phyloP scores from a whole-genome alignment of 805 yeast species.

The Saccharomycopsis fermentans region DNA sequence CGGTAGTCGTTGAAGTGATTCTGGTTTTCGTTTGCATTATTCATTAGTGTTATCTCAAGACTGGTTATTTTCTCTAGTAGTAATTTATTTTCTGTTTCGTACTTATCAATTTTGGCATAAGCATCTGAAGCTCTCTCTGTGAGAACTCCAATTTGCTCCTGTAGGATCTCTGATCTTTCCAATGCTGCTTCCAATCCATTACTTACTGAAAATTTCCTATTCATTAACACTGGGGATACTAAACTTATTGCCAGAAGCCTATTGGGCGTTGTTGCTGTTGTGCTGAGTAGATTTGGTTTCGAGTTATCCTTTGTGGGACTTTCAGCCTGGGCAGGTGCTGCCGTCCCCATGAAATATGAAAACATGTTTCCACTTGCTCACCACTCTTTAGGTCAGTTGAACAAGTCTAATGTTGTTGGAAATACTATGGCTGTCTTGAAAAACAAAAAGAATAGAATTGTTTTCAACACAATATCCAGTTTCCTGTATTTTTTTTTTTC shows the following conservation, averaged over 20 bases:
- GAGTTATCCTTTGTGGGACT: not conserved
- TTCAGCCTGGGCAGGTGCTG: not conserved
- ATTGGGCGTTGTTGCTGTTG: not conserved
- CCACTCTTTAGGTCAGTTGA: not conserved
- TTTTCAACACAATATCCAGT: not conserved
- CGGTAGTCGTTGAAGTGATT: not conserved
- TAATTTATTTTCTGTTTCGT: constrained; percentile 11
- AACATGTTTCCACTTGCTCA: constrained; percentile 1
- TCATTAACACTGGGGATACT: not conserved
- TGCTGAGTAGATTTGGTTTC: not conserved
- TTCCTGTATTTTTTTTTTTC: too few species aligned
- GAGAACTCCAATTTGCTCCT: constrained; percentile 17
- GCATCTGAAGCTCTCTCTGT: constrained; percentile 18
- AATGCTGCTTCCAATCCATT: constrained; percentile 17
- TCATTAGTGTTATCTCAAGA: constrained; percentile 9
- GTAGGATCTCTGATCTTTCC: constrained; percentile 17
- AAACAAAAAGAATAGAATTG: not conserved
- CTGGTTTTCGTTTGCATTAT: constrained; percentile 4
- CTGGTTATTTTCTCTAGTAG: constrained; percentile 13
- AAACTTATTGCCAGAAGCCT: not conserved
- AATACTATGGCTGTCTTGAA: not conserved
- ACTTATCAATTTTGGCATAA: constrained; percentile 17
- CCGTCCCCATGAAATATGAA: constrained; percentile 3
- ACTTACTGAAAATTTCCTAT: not conserved
- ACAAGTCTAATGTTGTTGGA: too few species aligned